phyloP scores from a whole-genome alignment of 73 alveolate species.

The Durusdinium trenchii region DNA sequence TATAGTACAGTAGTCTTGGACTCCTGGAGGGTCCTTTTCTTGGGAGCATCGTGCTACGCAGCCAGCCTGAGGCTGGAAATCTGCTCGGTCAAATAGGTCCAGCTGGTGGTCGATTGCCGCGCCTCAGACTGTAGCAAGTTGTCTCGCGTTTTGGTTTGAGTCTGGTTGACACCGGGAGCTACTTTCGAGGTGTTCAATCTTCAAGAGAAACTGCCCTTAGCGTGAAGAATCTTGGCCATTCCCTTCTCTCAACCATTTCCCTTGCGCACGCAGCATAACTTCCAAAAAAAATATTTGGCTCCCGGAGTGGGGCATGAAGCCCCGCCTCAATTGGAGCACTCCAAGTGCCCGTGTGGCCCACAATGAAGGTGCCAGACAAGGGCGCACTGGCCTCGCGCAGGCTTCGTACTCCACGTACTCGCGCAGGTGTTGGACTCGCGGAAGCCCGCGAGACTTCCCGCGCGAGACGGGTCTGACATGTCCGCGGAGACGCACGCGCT shows the following conservation, averaged over 20 bases:
- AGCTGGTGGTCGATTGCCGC: neutral
- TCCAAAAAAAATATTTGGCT: neutral
- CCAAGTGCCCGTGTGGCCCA: constrained; percentile 83
- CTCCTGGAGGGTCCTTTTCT: too few relatives aligned
- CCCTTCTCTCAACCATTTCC: neutral
- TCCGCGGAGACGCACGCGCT: too few relatives aligned
- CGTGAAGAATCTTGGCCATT: too few relatives aligned
- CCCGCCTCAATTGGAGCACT: constrained; percentile 41
- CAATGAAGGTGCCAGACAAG: constrained; percentile 15
- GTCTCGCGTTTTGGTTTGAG: neutral
- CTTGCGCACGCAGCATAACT: too few relatives aligned
- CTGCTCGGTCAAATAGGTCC: neutral
- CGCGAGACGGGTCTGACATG: neutral
- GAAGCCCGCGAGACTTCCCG: neutral
- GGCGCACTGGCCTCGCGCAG: constrained; percentile 27
- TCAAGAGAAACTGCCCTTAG: too few relatives aligned
- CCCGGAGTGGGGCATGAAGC: too few relatives aligned
- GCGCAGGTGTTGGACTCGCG: neutral
- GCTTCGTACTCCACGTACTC: neutral
- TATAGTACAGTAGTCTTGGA: too few relatives aligned
- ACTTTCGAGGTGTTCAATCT: too few relatives aligned
- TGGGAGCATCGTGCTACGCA: too few relatives aligned
- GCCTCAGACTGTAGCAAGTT: too few relatives aligned
- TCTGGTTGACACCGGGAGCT: too few relatives aligned
- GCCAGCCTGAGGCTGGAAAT: neutral